phyloP scores from a whole-genome alignment of 805 yeast species.

The Starmerella floricola region DNA sequence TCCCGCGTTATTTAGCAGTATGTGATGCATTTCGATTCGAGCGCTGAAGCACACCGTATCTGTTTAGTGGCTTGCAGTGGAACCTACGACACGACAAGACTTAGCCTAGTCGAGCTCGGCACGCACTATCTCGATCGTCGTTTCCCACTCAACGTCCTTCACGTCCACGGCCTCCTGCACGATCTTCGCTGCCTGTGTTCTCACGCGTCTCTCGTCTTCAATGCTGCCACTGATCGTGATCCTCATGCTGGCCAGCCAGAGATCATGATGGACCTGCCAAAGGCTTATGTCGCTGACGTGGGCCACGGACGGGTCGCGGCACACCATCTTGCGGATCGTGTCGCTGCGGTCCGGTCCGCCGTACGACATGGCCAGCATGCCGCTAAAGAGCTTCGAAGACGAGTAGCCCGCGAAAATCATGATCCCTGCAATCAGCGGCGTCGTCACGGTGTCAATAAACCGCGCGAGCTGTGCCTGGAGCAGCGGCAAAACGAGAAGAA shows the following conservation, averaged over 20 bases:
- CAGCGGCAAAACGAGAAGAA: constrained; percentile 27
- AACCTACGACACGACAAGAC: too few species aligned
- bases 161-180: constrained; percentile 23
- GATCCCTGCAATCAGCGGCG: constrained; percentile 31
- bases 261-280: constrained; percentile 36
- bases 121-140: constrained; percentile 29
- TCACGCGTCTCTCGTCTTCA: constrained; percentile 27
- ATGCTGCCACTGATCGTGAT: constrained; percentile 28
- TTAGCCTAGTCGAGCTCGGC: constrained; percentile 11
- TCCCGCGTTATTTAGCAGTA: too few species aligned
- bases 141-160: constrained; percentile 28
- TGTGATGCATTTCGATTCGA: too few species aligned
- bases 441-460: constrained; percentile 28
- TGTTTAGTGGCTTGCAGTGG: too few species aligned
- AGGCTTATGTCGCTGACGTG: constrained; percentile 27
- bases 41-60: too few species aligned
- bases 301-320: constrained; percentile 24
- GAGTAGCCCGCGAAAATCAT: constrained; percentile 34
- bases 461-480: constrained; percentile 21
- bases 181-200: constrained; percentile 25
- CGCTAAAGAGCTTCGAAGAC: constrained; percentile 32
- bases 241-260: constrained; percentile 32
- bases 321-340: constrained; percentile 23
- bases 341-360: constrained; percentile 30
- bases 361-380: constrained; percentile 36